Percentiles rank a stretch among this genome's conserved stretches.
phyloP scores from a whole-genome alignment of 768 basidiomycete genomes.

The Macrocybe gigantea region DNA sequence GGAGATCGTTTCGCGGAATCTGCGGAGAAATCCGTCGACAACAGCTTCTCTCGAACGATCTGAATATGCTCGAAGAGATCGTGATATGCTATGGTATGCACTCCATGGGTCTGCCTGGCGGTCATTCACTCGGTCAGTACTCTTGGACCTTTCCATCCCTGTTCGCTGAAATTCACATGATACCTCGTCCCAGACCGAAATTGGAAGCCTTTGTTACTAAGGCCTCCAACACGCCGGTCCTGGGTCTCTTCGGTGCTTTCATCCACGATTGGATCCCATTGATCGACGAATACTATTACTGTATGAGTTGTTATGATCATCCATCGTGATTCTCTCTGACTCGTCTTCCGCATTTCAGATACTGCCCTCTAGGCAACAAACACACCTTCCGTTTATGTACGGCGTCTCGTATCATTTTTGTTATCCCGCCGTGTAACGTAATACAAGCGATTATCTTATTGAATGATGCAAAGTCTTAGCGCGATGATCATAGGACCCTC shows the following conservation, averaged over 20 bases:
- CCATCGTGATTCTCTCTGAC: slow-evolving; percentile 3
- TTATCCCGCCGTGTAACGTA: slow-evolving; percentile 12
- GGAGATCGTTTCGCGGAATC: slow-evolving; percentile 68
- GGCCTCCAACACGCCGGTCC: slow-evolving; percentile 50
- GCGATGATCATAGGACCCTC: not conserved
- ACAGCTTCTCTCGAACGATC: slow-evolving; percentile 62
- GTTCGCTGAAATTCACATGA: too few species aligned
- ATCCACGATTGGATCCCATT: slow-evolving; percentile 84
- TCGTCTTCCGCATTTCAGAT: slow-evolving; percentile 18
- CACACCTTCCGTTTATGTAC: not conserved
- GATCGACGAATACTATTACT: slow-evolving; percentile 89
- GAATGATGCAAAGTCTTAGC: too few species aligned
- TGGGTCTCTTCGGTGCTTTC: slow-evolving; percentile 66
- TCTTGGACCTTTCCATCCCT: slow-evolving; percentile 1
- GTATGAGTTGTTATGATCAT: slow-evolving; percentile 38
- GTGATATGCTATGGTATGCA: slow-evolving; percentile 79
- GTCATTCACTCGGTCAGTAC: slow-evolving; percentile 59
- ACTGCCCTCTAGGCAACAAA: slow-evolving; percentile 29
- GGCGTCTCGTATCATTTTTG: slow-evolving; percentile 2
- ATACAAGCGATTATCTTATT: slow-evolving; percentile 2
- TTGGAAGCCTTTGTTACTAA: slow-evolving; percentile 55
- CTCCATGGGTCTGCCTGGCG: slow-evolving; percentile 85
- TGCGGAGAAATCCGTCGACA: slow-evolving; percentile 62
- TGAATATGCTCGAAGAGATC: slow-evolving; percentile 80
- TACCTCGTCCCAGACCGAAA: slow-evolving; percentile 55